Evolutionary conservation across 768 basidiomycete species (phyloP).

Genomic region (Tephrocybe sp.): DNA sequence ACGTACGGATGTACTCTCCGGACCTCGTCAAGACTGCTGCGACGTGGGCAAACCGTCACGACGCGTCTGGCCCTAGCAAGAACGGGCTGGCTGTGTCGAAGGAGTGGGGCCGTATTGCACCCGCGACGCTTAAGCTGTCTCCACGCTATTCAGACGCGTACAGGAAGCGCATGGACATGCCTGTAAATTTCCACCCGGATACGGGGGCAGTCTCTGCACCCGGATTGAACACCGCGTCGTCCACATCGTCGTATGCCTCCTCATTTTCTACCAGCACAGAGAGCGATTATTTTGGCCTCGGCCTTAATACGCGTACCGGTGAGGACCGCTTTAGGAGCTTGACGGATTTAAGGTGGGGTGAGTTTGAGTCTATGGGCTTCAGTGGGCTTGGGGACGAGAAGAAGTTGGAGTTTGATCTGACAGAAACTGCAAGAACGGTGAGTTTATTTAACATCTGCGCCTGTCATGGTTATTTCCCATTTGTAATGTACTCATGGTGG

Average conservation of each 20-base stretch:
- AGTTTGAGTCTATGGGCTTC: slow-evolving; percentile 87
- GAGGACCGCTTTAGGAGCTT: slow-evolving; percentile 78
- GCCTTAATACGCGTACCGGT: slow-evolving; percentile 38
- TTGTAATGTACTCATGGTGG: not conserved
- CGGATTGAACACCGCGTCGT: slow-evolving; percentile 31
- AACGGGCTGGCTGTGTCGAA: slow-evolving; percentile 58
- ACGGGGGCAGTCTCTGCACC: slow-evolving; percentile 31
- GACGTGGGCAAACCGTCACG: slow-evolving; percentile 41
- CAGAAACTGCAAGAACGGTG: slow-evolving; percentile 77
- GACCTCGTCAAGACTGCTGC: slow-evolving; percentile 75
- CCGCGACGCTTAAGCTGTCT: slow-evolving; percentile 54
- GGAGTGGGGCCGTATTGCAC: slow-evolving; percentile 78
- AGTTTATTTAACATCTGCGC: slow-evolving; percentile 15
- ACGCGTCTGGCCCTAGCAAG: slow-evolving; percentile 23
- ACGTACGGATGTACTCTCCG: slow-evolving; percentile 84
- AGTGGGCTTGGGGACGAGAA: slow-evolving; percentile 55
- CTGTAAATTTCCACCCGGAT: slow-evolving; percentile 59
- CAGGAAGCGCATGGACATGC: slow-evolving; percentile 75
- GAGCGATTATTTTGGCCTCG: slow-evolving; percentile 37
- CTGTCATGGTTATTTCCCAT: slow-evolving; percentile 3
- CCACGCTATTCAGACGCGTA: slow-evolving; percentile 76
- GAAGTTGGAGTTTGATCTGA: slow-evolving; percentile 91
- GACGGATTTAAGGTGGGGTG: slow-evolving; percentile 89
- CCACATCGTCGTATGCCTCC: slow-evolving; percentile 42
- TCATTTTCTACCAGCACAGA: slow-evolving; percentile 29